A percentile compares a stretch with the other conserved stretches of the same genome.
Conservation (phyloP, 352 stramenopile species). For the Halophytophthora polymorphica region DNA sequence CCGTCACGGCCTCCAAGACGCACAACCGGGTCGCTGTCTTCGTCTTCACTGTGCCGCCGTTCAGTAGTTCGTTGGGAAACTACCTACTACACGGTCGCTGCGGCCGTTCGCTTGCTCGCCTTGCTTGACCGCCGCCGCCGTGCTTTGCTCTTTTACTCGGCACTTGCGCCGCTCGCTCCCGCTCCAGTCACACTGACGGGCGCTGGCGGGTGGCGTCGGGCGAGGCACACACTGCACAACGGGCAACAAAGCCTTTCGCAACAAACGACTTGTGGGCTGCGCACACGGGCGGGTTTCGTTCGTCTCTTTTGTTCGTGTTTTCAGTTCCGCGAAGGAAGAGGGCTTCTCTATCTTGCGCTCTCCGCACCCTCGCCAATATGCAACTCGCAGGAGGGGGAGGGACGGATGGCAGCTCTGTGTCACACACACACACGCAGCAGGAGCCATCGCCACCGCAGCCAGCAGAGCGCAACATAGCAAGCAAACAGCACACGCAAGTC, state of each 20-base stretch:
- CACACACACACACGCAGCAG: no score
- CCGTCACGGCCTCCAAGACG: conserved; percentile 39
- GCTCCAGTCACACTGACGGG: no score
- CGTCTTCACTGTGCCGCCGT: conserved; percentile 41
- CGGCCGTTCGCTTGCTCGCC: background rate
- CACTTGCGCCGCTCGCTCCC: no score
- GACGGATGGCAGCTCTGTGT: no score
- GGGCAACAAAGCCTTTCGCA: no score
- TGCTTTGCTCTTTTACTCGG: no score
- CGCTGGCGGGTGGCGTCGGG: no score
- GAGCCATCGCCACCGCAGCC: no score
- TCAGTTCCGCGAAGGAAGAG: conserved; percentile 10
- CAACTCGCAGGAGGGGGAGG: background rate
- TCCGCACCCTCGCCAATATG: conserved; percentile 19
- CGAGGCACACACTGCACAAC: no score
- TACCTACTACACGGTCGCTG: conserved; percentile 30
- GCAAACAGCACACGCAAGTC: no score
- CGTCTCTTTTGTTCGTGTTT: conserved; percentile 33
- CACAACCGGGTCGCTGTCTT: conserved; percentile 30
- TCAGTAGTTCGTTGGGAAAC: conserved; percentile 33
- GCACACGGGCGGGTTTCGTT: conserved; percentile 20
- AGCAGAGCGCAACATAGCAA: no score
- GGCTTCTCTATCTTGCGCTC: conserved; percentile 11
- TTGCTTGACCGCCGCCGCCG: no score
- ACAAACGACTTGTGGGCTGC: conserved; percentile 5